Conservation (phyloP, 2,329 filamentous ascomycete genomes). For the Venturia asperata region DNA sequence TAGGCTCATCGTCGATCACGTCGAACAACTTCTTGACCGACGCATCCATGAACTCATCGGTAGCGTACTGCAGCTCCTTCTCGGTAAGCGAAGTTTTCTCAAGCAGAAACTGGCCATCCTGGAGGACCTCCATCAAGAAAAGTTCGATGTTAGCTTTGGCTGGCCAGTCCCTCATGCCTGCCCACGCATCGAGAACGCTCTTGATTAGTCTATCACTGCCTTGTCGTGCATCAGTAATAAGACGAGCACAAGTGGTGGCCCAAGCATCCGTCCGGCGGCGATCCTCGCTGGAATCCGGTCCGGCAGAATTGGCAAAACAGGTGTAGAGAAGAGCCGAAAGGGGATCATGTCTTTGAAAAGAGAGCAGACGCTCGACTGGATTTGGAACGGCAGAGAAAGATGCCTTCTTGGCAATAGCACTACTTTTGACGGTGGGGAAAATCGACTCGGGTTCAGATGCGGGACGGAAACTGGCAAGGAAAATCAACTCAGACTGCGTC, state of each 20-base stretch:
- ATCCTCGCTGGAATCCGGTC: slow-evolving; percentile 75
- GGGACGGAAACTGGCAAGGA: slow-evolving; percentile 71
- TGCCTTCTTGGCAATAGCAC: slow-evolving; percentile 42
- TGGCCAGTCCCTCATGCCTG: slow-evolving; percentile 79
- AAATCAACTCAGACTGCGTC: slow-evolving; percentile 66
- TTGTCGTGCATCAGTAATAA: slow-evolving; percentile 70
- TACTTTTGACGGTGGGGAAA: slow-evolving; percentile 51
- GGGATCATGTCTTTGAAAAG: slow-evolving; percentile 82
- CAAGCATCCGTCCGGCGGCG: slow-evolving; percentile 73
- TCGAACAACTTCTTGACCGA: slow-evolving; percentile 77
- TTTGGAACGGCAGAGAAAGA: slow-evolving; percentile 46
- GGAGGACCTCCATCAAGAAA: slow-evolving; percentile 89
- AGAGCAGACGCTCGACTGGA: slow-evolving; percentile 75
- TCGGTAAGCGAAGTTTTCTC: slow-evolving; percentile 66
- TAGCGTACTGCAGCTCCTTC: slow-evolving; percentile 54
- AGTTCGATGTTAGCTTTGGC: slow-evolving; percentile 84
- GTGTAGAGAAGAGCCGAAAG: slow-evolving; percentile 80
- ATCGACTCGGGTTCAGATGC: slow-evolving; percentile 74
- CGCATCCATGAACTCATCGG: slow-evolving; percentile 80
- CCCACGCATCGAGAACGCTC: slow-evolving; percentile 81
- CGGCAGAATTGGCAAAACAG: slow-evolving; percentile 79
- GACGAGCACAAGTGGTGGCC: slow-evolving; percentile 76
- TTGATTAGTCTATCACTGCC: slow-evolving; percentile 75
- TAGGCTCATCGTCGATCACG: slow-evolving; percentile 70
- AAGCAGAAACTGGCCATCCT: slow-evolving; percentile 84